Conservation (phyloP, 176 grass and related monocot genomes). For the Carex scoparia region DNA sequence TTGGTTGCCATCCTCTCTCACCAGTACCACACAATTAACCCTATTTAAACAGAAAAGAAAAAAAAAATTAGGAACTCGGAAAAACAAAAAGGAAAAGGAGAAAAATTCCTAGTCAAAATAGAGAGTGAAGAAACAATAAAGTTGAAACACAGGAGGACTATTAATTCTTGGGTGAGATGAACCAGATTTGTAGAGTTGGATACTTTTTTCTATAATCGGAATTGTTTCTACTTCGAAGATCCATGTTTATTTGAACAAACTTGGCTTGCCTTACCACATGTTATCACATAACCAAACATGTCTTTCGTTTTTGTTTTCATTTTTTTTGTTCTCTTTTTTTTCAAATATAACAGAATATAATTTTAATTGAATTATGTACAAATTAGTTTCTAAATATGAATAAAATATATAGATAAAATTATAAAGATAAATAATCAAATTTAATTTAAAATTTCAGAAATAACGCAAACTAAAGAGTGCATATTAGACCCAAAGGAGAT, state of each 20-base stretch:
- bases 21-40: not conserved
- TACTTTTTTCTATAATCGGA: not conserved
- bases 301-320: not conserved
- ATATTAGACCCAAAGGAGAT: not conserved
- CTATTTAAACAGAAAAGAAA: not conserved
- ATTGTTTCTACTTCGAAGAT: not conserved
- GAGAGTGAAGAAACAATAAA: not conserved
- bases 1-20: slow-evolving; percentile 37
- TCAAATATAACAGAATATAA: not conserved
- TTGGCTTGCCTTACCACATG: not conserved
- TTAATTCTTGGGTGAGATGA: too few species aligned
- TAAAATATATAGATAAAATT: not conserved
- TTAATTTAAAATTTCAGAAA: not conserved
- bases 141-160: not conserved
- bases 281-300: not conserved
- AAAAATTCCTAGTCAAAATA: not conserved
- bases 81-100: not conserved
- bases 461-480: not conserved
- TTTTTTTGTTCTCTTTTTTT: not conserved
- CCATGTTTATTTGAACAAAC: not conserved
- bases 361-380: not conserved
- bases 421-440: not conserved
- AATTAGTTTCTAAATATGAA: not conserved
- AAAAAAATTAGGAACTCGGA: not conserved
- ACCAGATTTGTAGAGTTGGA: too few species aligned